These are phyloP conservation scores for Euptelea pleiosperma DNA, from an alignment of 164 flowering plant genomes.

Conservation along the genomic window DNA sequence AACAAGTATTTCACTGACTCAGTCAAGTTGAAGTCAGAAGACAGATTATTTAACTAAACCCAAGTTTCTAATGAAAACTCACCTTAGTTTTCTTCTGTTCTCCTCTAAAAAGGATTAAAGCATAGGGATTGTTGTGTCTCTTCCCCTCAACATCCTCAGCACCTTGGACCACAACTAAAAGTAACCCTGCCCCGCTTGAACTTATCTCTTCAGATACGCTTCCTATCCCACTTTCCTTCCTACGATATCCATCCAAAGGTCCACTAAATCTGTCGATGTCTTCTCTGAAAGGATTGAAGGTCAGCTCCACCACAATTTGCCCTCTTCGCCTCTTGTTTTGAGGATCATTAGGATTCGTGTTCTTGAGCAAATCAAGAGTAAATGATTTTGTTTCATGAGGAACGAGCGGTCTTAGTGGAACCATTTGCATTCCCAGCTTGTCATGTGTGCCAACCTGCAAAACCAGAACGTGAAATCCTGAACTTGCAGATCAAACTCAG, in stretches of 20 bases:
- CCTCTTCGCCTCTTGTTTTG: conserved; percentile 58
- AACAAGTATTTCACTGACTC: too few relatives aligned
- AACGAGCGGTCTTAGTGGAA: conserved; percentile 49
- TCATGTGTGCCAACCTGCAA: conserved; percentile 66
- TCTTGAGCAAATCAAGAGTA: conserved; percentile 56
- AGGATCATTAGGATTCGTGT: conserved; percentile 48
- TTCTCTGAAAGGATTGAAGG: conserved; percentile 51
- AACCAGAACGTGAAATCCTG: background rate
- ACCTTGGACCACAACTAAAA: conserved; percentile 43
- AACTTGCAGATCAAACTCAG: background rate
- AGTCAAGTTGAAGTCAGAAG: too few relatives aligned
- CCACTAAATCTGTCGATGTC: conserved; percentile 35
- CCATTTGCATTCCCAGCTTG: conserved; percentile 72
- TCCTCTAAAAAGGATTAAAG: conserved; percentile 51
- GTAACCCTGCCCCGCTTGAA: conserved; percentile 48
- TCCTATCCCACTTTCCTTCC: conserved; percentile 14
- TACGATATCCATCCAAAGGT: conserved; percentile 18
- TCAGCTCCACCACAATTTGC: conserved; percentile 46
- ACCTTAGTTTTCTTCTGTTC: conserved; percentile 72
- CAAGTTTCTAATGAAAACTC: conserved; percentile 2
- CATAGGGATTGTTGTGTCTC: conserved; percentile 65
- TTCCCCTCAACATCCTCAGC: conserved; percentile 73
- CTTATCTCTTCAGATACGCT: conserved; percentile 9
- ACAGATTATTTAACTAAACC: too few relatives aligned
- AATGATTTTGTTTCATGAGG: conserved; percentile 51